phyloP scores from a whole-genome alignment of 129 eudicot genomes.

The Pulicaria dysenterica region DNA sequence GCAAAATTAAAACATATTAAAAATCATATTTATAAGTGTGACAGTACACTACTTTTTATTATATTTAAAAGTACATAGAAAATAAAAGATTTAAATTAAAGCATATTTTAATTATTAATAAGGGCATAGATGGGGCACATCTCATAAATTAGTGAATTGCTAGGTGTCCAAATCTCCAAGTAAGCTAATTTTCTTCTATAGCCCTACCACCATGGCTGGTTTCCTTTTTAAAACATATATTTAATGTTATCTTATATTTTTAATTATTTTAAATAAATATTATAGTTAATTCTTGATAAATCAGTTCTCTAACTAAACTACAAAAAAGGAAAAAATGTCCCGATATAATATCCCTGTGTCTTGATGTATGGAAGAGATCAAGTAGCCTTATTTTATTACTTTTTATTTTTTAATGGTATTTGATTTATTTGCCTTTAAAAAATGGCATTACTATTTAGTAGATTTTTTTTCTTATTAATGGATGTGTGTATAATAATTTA shows the following conservation, averaged over 20 bases:
- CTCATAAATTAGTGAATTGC: constrained; percentile 34
- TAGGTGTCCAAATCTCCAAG: constrained; percentile 33
- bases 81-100: background rate
- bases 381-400: background rate
- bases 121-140: constrained; percentile 29
- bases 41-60: background rate
- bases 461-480: no score
- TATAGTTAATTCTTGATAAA: background rate
- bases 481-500: no score
- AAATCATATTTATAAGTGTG: background rate
- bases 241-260: constrained; percentile 17
- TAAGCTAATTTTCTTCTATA: constrained; percentile 19
- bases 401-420: background rate
- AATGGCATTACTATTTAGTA: no score
- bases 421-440: no score
- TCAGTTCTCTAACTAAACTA: background rate
- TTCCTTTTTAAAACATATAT: constrained; percentile 19
- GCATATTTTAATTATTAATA: constrained; percentile 8
- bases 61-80: background rate
- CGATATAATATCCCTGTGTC: background rate
- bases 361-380: constrained; percentile 12
- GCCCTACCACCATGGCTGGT: constrained; percentile 38
- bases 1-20: no score
- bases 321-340: constrained; percentile 6
- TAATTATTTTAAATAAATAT: constrained; percentile 1